Evolutionary conservation across 495 filamentous ascomycete species (phyloP).

Genomic region (Xylaria longipes): DNA sequence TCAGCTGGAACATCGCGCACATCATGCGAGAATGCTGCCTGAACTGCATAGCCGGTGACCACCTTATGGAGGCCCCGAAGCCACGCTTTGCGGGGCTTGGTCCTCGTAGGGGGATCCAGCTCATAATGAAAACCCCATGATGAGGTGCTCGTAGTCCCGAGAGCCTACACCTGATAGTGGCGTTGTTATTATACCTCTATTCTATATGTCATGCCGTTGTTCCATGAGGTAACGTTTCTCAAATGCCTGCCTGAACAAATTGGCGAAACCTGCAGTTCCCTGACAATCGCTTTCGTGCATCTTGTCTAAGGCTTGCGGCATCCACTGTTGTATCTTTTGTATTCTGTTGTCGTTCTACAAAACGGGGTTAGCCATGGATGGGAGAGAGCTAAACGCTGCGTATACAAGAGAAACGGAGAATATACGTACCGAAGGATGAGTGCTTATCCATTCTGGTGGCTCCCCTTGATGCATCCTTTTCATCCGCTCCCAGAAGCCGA

Average conservation of each 20-base stretch:
- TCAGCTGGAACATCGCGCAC: not conserved
- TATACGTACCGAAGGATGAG: constrained; percentile 76
- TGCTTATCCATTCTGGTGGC: constrained; percentile 81
- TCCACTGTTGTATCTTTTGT: constrained; percentile 71
- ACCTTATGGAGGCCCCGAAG: not conserved
- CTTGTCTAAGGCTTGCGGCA: constrained; percentile 64
- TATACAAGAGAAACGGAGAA: not conserved
- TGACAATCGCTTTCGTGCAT: constrained; percentile 58
- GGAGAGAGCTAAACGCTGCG: not conserved
- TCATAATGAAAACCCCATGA: not conserved
- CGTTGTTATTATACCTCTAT: not conserved
- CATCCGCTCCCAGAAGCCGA: constrained; percentile 80
- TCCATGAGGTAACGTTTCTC: constrained; percentile 30
- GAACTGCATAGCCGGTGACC: no score
- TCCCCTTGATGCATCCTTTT: constrained; percentile 61
- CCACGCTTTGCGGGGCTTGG: not conserved
- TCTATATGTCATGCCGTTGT: constrained; percentile 25
- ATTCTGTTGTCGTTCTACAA: constrained; percentile 69
- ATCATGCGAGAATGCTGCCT: no score
- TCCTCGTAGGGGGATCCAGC: not conserved
- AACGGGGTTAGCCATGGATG: constrained; percentile 33
- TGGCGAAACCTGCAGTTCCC: constrained; percentile 45
- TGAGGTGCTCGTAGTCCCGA: not conserved
- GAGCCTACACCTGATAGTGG: not conserved
- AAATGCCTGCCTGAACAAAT: constrained; percentile 46